These are phyloP conservation scores for Debaryomyces subglobosus DNA, from an alignment of 1,139 yeast genomes.

Conservation along the genomic window DNA sequence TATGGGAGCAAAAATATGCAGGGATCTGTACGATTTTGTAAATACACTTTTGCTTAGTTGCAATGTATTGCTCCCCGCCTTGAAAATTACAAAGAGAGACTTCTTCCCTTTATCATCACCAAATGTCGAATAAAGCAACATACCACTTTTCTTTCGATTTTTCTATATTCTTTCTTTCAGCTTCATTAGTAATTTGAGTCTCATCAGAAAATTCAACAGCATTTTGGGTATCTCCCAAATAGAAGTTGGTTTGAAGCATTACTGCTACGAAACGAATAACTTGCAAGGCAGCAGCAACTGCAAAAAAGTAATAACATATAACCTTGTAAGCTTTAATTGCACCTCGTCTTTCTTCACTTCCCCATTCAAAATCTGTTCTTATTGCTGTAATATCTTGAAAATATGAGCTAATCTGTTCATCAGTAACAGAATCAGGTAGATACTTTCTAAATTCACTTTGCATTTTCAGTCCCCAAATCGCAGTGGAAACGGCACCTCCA, in stretches of 20 bases:
- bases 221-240: conserved; percentile 13
- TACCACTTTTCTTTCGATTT: not conserved
- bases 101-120: not conserved
- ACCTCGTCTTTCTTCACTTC: not conserved
- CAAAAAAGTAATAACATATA: conserved; percentile 20
- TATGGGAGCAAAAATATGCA: not conserved
- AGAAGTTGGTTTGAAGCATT: conserved; percentile 31
- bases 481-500: conserved; percentile 49
- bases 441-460: conserved; percentile 28
- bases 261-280: conserved; percentile 26
- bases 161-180: not conserved
- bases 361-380: not conserved
- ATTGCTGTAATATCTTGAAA: not conserved
- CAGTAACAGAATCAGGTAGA: conserved; percentile 21
- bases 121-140: not conserved
- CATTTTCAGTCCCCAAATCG: conserved; percentile 47
- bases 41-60: no score
- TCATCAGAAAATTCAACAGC: not conserved
- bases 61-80: no score
- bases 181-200: not conserved
- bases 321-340: not conserved
- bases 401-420: conserved; percentile 1
- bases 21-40: not conserved
- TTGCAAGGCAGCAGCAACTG: conserved; percentile 25
- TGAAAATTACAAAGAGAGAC: no score